Percentiles rank a stretch among this genome's conserved stretches.
These are phyloP conservation scores for Gillenia trifoliata DNA, from an alignment of 306 rosid genomes.

Conservation along the genomic window DNA sequence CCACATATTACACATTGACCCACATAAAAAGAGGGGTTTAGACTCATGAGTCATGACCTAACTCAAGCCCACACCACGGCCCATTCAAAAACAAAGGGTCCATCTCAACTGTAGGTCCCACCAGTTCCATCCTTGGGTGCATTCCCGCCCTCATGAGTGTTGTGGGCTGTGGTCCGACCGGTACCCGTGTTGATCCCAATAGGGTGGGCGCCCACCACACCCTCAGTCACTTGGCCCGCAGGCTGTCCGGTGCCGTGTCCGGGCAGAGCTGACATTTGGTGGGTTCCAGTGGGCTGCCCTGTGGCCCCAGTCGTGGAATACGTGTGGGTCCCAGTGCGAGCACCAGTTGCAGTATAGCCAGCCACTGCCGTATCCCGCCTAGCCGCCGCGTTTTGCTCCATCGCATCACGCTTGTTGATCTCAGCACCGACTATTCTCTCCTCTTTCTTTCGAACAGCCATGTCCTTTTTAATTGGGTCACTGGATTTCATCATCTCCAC, in stretches of 20 bases:
- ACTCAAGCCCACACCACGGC: not conserved
- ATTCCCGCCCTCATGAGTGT: constrained; percentile 9
- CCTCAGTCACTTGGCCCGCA: constrained; percentile 29
- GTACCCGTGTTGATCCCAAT: constrained; percentile 27
- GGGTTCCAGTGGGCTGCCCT: constrained; percentile 36
- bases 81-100: not conserved
- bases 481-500: constrained; percentile 43
- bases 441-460: constrained; percentile 43
- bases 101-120: constrained; percentile 20
- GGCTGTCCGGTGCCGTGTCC: constrained; percentile 41
- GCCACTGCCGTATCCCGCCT: not conserved
- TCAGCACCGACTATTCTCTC: constrained; percentile 42
- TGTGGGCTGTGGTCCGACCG: constrained; percentile 26
- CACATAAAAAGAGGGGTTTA: not conserved
- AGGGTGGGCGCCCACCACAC: constrained; percentile 25
- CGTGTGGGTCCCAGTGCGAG: constrained; percentile 14
- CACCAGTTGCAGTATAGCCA: not conserved
- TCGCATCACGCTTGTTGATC: constrained; percentile 46
- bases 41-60: too few species aligned
- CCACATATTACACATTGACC: not conserved
- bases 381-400: constrained; percentile 32
- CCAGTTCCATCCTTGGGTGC: constrained; percentile 31
- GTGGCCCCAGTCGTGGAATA: constrained; percentile 25
- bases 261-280: constrained; percentile 32
- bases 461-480: constrained; percentile 45